Base-by-base conservation (phyloP, 306 rosid genomes). In the Citrullus mucosospermus region DNA sequence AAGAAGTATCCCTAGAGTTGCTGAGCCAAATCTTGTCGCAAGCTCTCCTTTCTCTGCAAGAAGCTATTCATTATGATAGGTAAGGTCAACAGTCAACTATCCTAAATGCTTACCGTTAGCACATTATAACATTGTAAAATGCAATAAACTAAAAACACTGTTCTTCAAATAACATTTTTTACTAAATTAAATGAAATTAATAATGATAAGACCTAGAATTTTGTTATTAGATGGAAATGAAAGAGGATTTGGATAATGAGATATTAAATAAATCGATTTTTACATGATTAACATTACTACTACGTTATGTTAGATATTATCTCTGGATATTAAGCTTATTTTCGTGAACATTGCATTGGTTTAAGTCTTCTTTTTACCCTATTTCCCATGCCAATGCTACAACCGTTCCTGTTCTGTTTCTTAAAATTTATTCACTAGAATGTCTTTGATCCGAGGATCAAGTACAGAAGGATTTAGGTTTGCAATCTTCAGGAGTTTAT, bases 31-130 rank as follows among this genome's bases (percentile, higher is more conserved):
- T 86, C 96, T 91, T 79, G 99, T 96, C 53, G 99, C 96, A 65
- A 96, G 99, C 84, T 96, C 99, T 12, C 99, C 99, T 91, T 83
- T 96, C 86, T 96, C 99, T 87, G 98, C 98, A 90, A 96, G 98
- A 82, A 96, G 90, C 99, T 96, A 90, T 79, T 85, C 61, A 86
- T 76, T 82, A 71, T 80, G 58, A 80, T 63, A 80, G 61, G 85
- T 82, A 82, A 76, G 83, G 78, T 85, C 78, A 16, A 74, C 57
- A 81, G 78, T 85, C 78, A 17, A 69, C 66, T 50, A 56, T 78
- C 79, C 70, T 32, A 79, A 70, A 43, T 77, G 83, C 78, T 83
- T 72, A 70, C 66, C 74, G 76, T 67, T 75, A 78, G 65, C 74
- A 51, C 46, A 44, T 60, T 48, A 41, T 43, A 36, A 77, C 57